A percentile compares a stretch with the other conserved stretches of the same genome.
Evolutionary conservation across 176 grass and related monocot genomes (phyloP).

Genomic region (Cenchrus purpureus): DNA sequence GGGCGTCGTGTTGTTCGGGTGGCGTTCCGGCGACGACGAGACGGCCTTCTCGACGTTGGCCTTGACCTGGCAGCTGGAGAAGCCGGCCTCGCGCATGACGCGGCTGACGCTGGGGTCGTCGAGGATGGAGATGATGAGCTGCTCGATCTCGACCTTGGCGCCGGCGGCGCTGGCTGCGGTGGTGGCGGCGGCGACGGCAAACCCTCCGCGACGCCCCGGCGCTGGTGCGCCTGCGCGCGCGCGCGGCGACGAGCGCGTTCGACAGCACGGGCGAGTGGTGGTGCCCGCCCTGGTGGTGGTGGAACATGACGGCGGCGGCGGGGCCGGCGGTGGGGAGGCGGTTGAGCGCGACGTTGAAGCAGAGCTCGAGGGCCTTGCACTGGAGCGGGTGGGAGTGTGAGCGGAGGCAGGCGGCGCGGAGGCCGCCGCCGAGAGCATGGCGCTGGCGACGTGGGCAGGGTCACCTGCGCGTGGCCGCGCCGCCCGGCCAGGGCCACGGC

Average conservation of each 20-base stretch:
- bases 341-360: slow-evolving; percentile 98
- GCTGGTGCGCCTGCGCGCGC: slow-evolving; percentile 87
- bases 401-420: slow-evolving; percentile 84
- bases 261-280: slow-evolving; percentile 64
- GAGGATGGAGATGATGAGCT: slow-evolving; percentile 95
- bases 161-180: slow-evolving; percentile 42
- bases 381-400: slow-evolving; percentile 92
- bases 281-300: slow-evolving; percentile 2
- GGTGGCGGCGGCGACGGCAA: background rate
- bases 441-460: slow-evolving; percentile 85
- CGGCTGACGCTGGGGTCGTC: slow-evolving; percentile 95
- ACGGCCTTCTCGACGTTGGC: slow-evolving; percentile 68
- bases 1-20: background rate
- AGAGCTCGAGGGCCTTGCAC: slow-evolving; percentile 97
- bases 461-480: slow-evolving; percentile 89
- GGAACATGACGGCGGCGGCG: slow-evolving; percentile 48
- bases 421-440: slow-evolving; percentile 70
- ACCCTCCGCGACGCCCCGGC: slow-evolving; percentile 59
- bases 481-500: slow-evolving; percentile 69
- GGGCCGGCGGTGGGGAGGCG: slow-evolving; percentile 71
- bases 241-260: slow-evolving; percentile 93
- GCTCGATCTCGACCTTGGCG: slow-evolving; percentile 77
- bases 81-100: slow-evolving; percentile 95
- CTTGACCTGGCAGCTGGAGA: slow-evolving; percentile 87
- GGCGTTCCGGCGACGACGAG: background rate